Conservation (phyloP, 2,329 filamentous ascomycete species). For the Orbilia brochopaga region DNA sequence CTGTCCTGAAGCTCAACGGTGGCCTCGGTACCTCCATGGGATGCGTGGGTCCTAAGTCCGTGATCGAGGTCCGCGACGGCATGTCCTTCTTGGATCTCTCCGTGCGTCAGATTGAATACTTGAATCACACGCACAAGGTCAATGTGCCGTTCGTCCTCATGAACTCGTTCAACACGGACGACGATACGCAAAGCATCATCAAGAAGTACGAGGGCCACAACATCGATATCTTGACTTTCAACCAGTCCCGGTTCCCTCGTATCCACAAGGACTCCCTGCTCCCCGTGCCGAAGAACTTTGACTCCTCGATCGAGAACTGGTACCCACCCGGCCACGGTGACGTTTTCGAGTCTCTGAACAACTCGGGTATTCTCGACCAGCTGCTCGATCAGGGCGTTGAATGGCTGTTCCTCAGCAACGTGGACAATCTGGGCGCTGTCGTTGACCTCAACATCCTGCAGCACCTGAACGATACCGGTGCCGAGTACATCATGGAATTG, state of each 20-base stretch:
- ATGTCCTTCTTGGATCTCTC: conserved; percentile 99
- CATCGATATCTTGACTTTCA: conserved; percentile 99
- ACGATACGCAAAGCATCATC: conserved; percentile 97
- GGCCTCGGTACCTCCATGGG: conserved; percentile 99
- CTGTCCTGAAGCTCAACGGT: conserved; percentile 98
- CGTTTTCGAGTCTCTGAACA: conserved; percentile 99
- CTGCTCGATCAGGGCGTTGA: conserved; percentile 93
- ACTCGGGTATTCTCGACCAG: conserved; percentile 97
- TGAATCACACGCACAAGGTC: conserved; percentile 96
- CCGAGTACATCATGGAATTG: conserved; percentile 99
- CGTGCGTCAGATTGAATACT: conserved; percentile 97
- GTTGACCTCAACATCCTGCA: conserved; percentile 97
- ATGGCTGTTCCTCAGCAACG: conserved; percentile 98
- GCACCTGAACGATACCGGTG: conserved; percentile 97
- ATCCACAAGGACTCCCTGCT: conserved; percentile 98
- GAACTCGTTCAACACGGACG: conserved; percentile 99
- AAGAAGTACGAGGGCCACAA: conserved; percentile 99
- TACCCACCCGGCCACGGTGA: conserved; percentile 99
- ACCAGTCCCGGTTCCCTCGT: conserved; percentile 97
- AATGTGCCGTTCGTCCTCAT: conserved; percentile 98
- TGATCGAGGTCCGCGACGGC: conserved; percentile 98
- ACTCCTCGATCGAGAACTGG: conserved; percentile 93
- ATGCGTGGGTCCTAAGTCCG: conserved; percentile 97
- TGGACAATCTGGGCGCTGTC: conserved; percentile 96
- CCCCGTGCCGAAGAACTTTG: conserved; percentile 85